Conservation (phyloP, 768 basidiomycete species). For the Hysterangium stoloniferum region DNA sequence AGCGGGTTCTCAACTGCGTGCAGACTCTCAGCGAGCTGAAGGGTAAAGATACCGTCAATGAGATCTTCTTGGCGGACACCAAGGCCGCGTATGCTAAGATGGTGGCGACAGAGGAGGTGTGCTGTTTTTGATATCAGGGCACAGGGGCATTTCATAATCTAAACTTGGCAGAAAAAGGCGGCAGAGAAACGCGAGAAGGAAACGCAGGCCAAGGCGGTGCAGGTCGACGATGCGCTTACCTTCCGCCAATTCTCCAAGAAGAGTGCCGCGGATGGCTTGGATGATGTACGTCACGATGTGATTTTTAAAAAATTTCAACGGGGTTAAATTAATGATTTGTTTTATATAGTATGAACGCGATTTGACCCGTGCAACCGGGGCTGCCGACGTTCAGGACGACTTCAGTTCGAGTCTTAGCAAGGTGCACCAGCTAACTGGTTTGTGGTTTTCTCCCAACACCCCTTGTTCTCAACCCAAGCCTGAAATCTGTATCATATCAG, state of each 20-base stretch:
- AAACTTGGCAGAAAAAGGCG: slow-evolving; percentile 56
- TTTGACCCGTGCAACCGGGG: slow-evolving; percentile 81
- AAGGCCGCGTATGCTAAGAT: slow-evolving; percentile 90
- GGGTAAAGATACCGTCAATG: slow-evolving; percentile 46
- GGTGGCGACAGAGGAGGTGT: slow-evolving; percentile 89
- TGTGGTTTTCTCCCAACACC: slow-evolving; percentile 13
- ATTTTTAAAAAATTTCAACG: not conserved
- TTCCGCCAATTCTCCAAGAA: slow-evolving; percentile 98
- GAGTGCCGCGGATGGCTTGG: slow-evolving; percentile 59
- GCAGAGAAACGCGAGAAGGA: slow-evolving; percentile 86
- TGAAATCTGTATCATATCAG: slow-evolving; percentile 28
- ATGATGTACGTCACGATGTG: slow-evolving; percentile 35
- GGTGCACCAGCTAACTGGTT: slow-evolving; percentile 89
- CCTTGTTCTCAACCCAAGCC: not conserved
- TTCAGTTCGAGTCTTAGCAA: slow-evolving; percentile 90
- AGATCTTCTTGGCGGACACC: slow-evolving; percentile 79
- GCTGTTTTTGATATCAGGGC: not conserved
- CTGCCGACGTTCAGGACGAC: slow-evolving; percentile 78
- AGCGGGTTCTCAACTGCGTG: slow-evolving; percentile 94
- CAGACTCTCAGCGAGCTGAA: slow-evolving; percentile 83
- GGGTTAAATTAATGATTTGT: not conserved
- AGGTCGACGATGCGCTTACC: slow-evolving; percentile 85
- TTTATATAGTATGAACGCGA: slow-evolving; percentile 73
- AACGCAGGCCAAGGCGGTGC: slow-evolving; percentile 57
- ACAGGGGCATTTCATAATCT: not conserved